Conservation (phyloP, 2,329 filamentous ascomycete genomes). For the Hymenoscyphus occultus region DNA sequence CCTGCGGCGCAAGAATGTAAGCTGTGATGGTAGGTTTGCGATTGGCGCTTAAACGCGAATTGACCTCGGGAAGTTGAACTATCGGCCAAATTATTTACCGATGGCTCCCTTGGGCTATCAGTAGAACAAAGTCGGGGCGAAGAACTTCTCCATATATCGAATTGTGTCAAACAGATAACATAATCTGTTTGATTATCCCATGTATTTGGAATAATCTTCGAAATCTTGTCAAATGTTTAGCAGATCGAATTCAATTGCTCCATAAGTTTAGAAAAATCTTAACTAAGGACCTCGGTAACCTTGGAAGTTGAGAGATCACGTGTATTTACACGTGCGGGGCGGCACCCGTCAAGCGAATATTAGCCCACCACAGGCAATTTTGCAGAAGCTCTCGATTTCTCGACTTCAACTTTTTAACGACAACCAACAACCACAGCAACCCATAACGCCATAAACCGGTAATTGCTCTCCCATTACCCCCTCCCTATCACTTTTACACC, state of each 20-base stretch:
- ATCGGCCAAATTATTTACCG: not conserved
- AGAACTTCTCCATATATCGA: not conserved
- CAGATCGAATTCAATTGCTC: no score
- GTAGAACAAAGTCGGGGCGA: not conserved
- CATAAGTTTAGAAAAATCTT: no score
- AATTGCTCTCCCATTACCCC: conserved; percentile 35
- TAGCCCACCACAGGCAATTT: conserved; percentile 16
- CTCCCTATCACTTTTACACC: not conserved
- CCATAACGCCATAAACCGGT: conserved; percentile 48
- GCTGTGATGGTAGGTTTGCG: not conserved
- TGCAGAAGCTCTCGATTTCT: conserved; percentile 16
- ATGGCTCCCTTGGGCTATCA: not conserved
- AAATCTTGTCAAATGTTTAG: not conserved
- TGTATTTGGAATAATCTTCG: not conserved
- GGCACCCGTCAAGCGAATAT: conserved; percentile 13
- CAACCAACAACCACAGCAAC: conserved; percentile 26
- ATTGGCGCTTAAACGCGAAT: conserved; percentile 5
- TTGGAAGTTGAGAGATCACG: no score
- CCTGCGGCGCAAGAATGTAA: conserved; percentile 9
- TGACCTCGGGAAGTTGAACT: not conserved
- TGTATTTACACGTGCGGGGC: not conserved
- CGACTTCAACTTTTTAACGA: conserved; percentile 17
- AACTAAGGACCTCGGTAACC: no score
- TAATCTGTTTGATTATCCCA: not conserved
- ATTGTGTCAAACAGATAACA: not conserved